Conservation (phyloP, 2,329 filamentous ascomycete genomes). For the Curvularia eragrostidis region DNA sequence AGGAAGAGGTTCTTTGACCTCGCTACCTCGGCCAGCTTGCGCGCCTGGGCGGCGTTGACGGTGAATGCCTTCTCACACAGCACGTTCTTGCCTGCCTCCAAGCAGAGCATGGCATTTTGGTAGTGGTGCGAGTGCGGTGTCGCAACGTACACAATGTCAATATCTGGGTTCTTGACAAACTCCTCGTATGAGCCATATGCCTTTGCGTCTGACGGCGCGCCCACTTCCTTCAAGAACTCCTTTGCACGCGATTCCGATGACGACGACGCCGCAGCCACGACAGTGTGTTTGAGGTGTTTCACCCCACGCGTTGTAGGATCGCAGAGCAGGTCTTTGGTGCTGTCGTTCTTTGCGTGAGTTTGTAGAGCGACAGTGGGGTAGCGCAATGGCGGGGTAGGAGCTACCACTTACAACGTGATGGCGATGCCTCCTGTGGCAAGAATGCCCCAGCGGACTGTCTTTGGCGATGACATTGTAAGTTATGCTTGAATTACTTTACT, state of each 20-base stretch:
- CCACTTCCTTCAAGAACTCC: conserved; percentile 74
- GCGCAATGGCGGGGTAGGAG: conserved; percentile 27
- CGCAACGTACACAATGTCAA: conserved; percentile 88
- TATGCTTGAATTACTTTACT: background rate
- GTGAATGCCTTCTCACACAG: conserved; percentile 92
- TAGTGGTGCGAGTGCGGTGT: conserved; percentile 94
- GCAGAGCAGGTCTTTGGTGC: conserved; percentile 76
- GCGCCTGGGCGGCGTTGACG: conserved; percentile 78
- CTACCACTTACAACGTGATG: conserved; percentile 48
- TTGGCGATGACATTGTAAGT: conserved; percentile 42
- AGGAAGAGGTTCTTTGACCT: conserved; percentile 66
- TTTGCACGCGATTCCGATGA: conserved; percentile 72
- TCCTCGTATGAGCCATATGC: conserved; percentile 83
- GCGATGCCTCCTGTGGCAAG: conserved; percentile 59
- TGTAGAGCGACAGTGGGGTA: conserved; percentile 16
- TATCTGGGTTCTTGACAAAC: conserved; percentile 76
- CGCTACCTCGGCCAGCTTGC: conserved; percentile 74
- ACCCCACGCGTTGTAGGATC: conserved; percentile 74
- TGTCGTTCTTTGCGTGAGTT: conserved; percentile 18
- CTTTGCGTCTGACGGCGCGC: conserved; percentile 70
- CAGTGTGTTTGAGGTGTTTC: conserved; percentile 74
- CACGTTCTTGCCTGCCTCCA: conserved; percentile 85
- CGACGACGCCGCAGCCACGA: conserved; percentile 82
- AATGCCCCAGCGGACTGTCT: conserved; percentile 54
- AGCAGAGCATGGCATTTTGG: conserved; percentile 84